Evolutionary conservation across 805 yeast species (phyloP).

Genomic region (Torulaspora gathmanii): DNA sequence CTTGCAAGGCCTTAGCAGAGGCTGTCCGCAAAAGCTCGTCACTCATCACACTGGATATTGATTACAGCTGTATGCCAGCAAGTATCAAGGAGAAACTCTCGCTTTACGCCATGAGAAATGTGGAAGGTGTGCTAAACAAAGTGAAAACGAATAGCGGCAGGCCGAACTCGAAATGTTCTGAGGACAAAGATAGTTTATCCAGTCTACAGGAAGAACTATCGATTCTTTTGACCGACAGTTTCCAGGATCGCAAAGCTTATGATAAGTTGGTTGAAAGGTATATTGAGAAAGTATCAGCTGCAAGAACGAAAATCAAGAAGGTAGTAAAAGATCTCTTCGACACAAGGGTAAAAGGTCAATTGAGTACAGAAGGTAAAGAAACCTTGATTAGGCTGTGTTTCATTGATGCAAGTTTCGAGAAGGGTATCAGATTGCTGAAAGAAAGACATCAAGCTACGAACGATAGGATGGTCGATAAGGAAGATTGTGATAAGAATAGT

Average conservation of each 20-base stretch:
- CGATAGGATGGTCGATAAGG: not conserved
- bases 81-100: slow-evolving; percentile 63
- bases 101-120: slow-evolving; percentile 73
- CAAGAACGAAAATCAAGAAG: slow-evolving; percentile 42
- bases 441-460: slow-evolving; percentile 22
- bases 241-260: slow-evolving; percentile 25
- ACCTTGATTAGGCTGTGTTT: slow-evolving; percentile 65
- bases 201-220: slow-evolving; percentile 52
- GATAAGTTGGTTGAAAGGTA: slow-evolving; percentile 32
- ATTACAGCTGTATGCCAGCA: slow-evolving; percentile 52
- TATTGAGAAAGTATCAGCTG: slow-evolving; percentile 36
- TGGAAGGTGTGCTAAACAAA: slow-evolving; percentile 51
- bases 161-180: slow-evolving; percentile 3
- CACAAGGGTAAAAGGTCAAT: slow-evolving; percentile 49
- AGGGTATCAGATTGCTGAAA: slow-evolving; percentile 39
- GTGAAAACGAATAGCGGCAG: slow-evolving; percentile 9
- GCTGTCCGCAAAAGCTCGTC: slow-evolving; percentile 60
- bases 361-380: slow-evolving; percentile 73
- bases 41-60: slow-evolving; percentile 63
- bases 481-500: not conserved
- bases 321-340: slow-evolving; percentile 55
- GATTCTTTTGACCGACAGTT: slow-evolving; percentile 40
- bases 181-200: slow-evolving; percentile 44
- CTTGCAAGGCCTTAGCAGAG: slow-evolving; percentile 60
- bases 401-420: slow-evolving; percentile 66